Percentiles rank a stretch among this genome's conserved stretches.
Conservation (phyloP, 2,329 filamentous ascomycete genomes). For the Beauveria sp. region DNA sequence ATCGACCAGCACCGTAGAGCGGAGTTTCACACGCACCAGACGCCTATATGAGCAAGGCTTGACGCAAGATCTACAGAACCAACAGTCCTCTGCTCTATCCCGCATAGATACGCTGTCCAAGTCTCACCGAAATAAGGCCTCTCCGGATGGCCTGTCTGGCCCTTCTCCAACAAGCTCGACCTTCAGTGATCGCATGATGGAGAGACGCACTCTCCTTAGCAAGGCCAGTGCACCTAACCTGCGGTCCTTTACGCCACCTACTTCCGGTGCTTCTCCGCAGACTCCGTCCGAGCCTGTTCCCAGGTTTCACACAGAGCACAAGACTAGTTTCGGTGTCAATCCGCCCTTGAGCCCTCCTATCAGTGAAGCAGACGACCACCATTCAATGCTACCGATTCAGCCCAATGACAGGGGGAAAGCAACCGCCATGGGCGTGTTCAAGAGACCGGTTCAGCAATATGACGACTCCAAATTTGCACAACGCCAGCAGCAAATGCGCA, state of each 20-base stretch:
- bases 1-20: slow-evolving; percentile 42
- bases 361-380: slow-evolving; percentile 67
- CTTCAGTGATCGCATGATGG: slow-evolving; percentile 39
- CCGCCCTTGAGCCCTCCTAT: slow-evolving; percentile 47
- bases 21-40: slow-evolving; percentile 61
- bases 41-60: slow-evolving; percentile 78
- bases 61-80: slow-evolving; percentile 70
- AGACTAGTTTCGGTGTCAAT: slow-evolving; percentile 23
- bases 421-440: slow-evolving; percentile 57
- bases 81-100: slow-evolving; percentile 69
- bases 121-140: slow-evolving; percentile 42
- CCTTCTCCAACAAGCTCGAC: slow-evolving; percentile 38
- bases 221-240: slow-evolving; percentile 65
- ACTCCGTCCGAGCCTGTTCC: slow-evolving; percentile 29
- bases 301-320: slow-evolving; percentile 28
- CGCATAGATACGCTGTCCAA: slow-evolving; percentile 72
- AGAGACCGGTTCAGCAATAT: slow-evolving; percentile 67
- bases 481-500: slow-evolving; percentile 72
- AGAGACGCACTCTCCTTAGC: slow-evolving; percentile 37
- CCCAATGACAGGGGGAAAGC: slow-evolving; percentile 75
- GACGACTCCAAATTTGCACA: slow-evolving; percentile 82
- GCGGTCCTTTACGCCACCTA: slow-evolving; percentile 45
- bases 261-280: slow-evolving; percentile 31
- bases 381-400: slow-evolving; percentile 55
- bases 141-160: slow-evolving; percentile 39